phyloP scores from a whole-genome alignment of 2,329 filamentous ascomycete genomes.

The Alternaria conjuncta region DNA sequence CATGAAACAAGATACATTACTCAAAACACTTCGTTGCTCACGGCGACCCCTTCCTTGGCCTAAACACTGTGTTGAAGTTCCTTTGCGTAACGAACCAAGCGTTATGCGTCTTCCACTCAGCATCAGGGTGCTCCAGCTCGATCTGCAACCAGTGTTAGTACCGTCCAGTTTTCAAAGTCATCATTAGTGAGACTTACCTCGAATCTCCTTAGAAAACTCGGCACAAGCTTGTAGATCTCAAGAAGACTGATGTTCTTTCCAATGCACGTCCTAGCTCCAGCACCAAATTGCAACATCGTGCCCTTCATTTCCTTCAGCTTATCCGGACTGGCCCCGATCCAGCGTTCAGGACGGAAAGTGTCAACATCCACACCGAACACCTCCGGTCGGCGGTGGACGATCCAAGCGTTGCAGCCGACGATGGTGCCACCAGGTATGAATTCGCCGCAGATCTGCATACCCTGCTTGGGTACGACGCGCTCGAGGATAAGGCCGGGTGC shows the following conservation, averaged over 20 bases:
- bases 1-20: not conserved
- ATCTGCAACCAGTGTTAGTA: slow-evolving; percentile 22
- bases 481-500: slow-evolving; percentile 76
- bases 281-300: slow-evolving; percentile 76
- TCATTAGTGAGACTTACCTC: slow-evolving; percentile 48
- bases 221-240: slow-evolving; percentile 60
- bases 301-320: slow-evolving; percentile 71
- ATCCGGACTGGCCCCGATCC: slow-evolving; percentile 62
- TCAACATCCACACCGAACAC: slow-evolving; percentile 74
- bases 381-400: slow-evolving; percentile 71
- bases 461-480: slow-evolving; percentile 70
- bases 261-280: slow-evolving; percentile 71
- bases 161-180: not conserved
- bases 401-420: slow-evolving; percentile 77
- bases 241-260: slow-evolving; percentile 62
- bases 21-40: not conserved
- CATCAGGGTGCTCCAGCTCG: slow-evolving; percentile 48
- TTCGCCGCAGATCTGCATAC: slow-evolving; percentile 67
- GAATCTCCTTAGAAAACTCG: slow-evolving; percentile 68
- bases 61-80: slow-evolving; percentile 55
- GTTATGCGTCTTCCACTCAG: slow-evolving; percentile 58
- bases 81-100: slow-evolving; percentile 61
- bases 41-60: slow-evolving; percentile 25
- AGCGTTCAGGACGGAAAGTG: slow-evolving; percentile 71
- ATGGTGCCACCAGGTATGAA: slow-evolving; percentile 73